These are phyloP conservation scores for Hymenoscyphus occultus DNA, from an alignment of 2,329 filamentous ascomycete genomes.

Conservation along the genomic window DNA sequence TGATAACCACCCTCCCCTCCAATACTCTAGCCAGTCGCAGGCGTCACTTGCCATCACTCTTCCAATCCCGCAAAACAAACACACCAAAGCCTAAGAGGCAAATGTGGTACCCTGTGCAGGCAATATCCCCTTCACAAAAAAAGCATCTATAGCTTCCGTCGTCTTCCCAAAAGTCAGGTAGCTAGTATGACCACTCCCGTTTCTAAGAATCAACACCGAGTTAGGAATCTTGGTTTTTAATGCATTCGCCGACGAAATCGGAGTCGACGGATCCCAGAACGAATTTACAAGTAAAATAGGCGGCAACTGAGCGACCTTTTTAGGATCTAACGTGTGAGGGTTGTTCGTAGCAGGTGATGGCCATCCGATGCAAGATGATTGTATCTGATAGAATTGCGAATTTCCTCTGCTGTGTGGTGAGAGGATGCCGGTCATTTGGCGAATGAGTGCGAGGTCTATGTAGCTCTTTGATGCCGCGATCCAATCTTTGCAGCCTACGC, in stretches of 20 bases:
- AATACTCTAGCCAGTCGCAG: too few relatives aligned
- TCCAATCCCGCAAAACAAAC: too few relatives aligned
- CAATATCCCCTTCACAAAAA: conserved; percentile 37
- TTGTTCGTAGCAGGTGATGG: not conserved
- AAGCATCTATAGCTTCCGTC: conserved; percentile 34
- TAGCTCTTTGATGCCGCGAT: conserved; percentile 40
- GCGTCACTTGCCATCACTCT: too few relatives aligned
- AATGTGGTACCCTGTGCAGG: conserved; percentile 30
- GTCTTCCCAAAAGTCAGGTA: conserved; percentile 37
- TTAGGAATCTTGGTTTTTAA: conserved; percentile 24
- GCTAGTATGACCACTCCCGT: conserved; percentile 42
- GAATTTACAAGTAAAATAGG: conserved; percentile 41
- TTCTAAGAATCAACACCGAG: conserved; percentile 40
- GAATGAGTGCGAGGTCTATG: conserved; percentile 8
- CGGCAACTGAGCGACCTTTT: conserved; percentile 24
- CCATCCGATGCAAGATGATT: conserved; percentile 37
- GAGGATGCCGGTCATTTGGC: conserved; percentile 33
- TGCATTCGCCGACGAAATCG: conserved; percentile 39
- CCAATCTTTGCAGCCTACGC: not conserved
- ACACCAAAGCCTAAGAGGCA: not conserved
- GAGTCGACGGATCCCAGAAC: conserved; percentile 42
- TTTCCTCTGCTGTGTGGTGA: conserved; percentile 38
- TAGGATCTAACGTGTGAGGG: not conserved
- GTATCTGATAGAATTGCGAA: conserved; percentile 38
- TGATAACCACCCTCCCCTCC: too few relatives aligned